These are phyloP conservation scores for Aspergillus sclerotioniger DNA, from an alignment of 495 filamentous ascomycete species.

Conservation along the genomic window DNA sequence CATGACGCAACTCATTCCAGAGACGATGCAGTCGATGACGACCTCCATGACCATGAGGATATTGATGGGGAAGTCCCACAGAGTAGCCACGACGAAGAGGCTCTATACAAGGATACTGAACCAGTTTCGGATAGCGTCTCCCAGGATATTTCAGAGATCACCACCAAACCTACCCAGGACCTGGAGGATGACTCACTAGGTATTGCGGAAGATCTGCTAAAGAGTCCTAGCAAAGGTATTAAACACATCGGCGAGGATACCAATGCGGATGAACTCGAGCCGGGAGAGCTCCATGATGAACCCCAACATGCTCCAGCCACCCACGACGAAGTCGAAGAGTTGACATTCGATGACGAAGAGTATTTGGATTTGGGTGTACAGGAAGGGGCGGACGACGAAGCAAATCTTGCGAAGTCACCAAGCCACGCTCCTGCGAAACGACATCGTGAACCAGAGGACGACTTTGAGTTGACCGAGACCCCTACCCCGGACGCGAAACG, in stretches of 20 bases:
- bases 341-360: conserved; percentile 26
- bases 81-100: conserved; percentile 19
- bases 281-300: conserved; percentile 20
- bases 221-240: conserved; percentile 23
- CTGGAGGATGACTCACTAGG: conserved; percentile 33
- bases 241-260: conserved; percentile 10
- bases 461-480: conserved; percentile 26
- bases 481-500: conserved; percentile 32
- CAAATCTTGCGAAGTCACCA: conserved; percentile 7
- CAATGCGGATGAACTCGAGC: conserved; percentile 8
- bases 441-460: conserved; percentile 30
- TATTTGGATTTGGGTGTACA: conserved; percentile 22
- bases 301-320: conserved; percentile 6
- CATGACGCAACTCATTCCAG: conserved; percentile 14
- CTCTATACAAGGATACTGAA: conserved; percentile 16
- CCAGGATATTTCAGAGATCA: conserved; percentile 12
- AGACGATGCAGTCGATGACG: conserved; percentile 14
- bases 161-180: conserved; percentile 19
- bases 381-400: conserved; percentile 14
- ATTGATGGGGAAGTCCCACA: conserved; percentile 15
- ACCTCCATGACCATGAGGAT: conserved; percentile 23
- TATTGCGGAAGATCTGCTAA: conserved; percentile 32
- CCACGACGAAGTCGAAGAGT: conserved; percentile 45
- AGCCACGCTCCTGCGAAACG: conserved; percentile 26
- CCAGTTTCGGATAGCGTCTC: conserved; percentile 15